phyloP scores from a whole-genome alignment of 192 early-diverging fungal species.

The Kickxella alabastrina region DNA sequence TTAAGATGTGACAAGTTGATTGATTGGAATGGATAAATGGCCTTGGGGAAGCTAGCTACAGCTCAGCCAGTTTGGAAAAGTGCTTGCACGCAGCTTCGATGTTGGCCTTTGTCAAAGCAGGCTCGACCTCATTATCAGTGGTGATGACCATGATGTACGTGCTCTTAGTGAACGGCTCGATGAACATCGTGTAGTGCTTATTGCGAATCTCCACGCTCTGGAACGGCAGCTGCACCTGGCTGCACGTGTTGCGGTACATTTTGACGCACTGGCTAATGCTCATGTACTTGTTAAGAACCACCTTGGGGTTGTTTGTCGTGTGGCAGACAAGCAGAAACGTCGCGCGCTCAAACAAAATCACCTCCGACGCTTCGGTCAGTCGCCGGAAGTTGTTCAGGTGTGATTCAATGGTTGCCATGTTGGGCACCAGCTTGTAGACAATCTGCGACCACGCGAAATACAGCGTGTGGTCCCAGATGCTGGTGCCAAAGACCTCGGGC shows the following conservation, averaged over 20 bases:
- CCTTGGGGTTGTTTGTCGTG: background rate
- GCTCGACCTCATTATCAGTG: constrained; percentile 47
- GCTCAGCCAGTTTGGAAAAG: constrained; percentile 32
- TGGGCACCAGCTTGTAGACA: constrained; percentile 92
- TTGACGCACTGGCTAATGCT: constrained; percentile 43
- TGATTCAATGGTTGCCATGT: constrained; percentile 74
- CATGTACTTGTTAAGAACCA: constrained; percentile 23
- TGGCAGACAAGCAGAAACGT: constrained; percentile 92
- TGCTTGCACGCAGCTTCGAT: constrained; percentile 34
- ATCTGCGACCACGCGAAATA: constrained; percentile 93
- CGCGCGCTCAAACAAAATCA: constrained; percentile 90
- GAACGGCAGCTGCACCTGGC: constrained; percentile 68
- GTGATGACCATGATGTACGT: constrained; percentile 49
- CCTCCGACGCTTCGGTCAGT: constrained; percentile 89
- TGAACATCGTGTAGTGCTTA: constrained; percentile 47
- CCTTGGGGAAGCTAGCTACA: too few species aligned
- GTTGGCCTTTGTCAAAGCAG: constrained; percentile 48
- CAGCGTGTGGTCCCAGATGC: constrained; percentile 39
- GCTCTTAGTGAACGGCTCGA: constrained; percentile 54
- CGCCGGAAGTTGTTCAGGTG: constrained; percentile 75
- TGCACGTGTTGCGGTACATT: constrained; percentile 31
- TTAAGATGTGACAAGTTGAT: too few species aligned
- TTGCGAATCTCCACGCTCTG: constrained; percentile 84
- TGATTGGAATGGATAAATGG: too few species aligned
- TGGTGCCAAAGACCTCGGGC: constrained; percentile 31